Conservation (phyloP, 1,284 basidiomycete genomes). For the Pseudozyma sp. region DNA sequence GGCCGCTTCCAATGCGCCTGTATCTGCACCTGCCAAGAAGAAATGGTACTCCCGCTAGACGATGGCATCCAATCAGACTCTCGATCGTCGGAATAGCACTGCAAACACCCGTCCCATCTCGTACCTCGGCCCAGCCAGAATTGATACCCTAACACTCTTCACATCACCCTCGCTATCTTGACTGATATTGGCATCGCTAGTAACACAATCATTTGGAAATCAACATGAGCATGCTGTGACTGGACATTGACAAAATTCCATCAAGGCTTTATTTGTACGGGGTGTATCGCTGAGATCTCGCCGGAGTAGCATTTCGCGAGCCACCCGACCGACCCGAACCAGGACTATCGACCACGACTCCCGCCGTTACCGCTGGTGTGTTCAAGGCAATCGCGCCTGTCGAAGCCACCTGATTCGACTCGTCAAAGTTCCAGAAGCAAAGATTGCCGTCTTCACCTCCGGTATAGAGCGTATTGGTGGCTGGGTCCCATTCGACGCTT, state of each 20-base stretch:
- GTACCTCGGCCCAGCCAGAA: neutral
- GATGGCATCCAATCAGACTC: neutral
- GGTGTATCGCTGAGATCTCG: slow-evolving; percentile 30
- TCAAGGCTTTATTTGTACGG: slow-evolving; percentile 31
- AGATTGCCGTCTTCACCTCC: slow-evolving; percentile 61
- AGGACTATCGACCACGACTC: slow-evolving; percentile 4
- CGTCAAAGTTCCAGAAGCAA: slow-evolving; percentile 50
- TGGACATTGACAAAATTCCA: too few species aligned
- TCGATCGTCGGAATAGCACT: neutral
- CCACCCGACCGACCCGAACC: slow-evolving; percentile 12
- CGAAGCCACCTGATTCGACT: neutral
- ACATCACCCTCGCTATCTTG: too few species aligned
- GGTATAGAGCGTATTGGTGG: slow-evolving; percentile 43
- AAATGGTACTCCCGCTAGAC: slow-evolving; percentile 17
- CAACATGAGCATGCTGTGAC: neutral
- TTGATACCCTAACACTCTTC: slow-evolving; percentile 12
- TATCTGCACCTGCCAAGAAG: slow-evolving; percentile 23
- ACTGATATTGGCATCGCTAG: too few species aligned
- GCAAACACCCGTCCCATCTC: neutral
- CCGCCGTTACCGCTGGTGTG: slow-evolving; percentile 3
- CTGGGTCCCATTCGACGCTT: slow-evolving; percentile 44
- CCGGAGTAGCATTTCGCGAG: slow-evolving; percentile 27
- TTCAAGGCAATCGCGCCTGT: slow-evolving; percentile 13
- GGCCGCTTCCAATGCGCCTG: slow-evolving; percentile 11
- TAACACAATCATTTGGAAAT: neutral